Conservation (phyloP, 1,284 basidiomycete species). For the Microbotryum silenes-acaulis region DNA sequence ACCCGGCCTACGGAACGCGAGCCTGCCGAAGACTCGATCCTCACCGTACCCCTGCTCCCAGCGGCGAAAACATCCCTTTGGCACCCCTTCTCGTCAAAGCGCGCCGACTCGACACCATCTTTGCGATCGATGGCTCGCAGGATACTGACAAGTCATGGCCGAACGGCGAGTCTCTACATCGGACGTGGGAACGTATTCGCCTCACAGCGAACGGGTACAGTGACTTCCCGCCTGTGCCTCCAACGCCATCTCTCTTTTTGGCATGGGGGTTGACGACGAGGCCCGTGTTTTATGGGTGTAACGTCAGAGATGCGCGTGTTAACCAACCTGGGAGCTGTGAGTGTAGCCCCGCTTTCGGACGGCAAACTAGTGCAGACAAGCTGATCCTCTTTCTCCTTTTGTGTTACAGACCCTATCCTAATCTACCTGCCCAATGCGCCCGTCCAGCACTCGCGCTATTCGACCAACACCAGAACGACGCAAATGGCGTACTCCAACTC, state of each 20-base stretch:
- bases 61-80: too few relatives aligned
- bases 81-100: slow-evolving; percentile 55
- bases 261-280: slow-evolving; percentile 57
- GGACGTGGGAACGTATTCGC: slow-evolving; percentile 36
- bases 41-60: too few relatives aligned
- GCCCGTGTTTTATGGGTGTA: slow-evolving; percentile 70
- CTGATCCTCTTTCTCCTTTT: background rate
- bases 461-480: slow-evolving; percentile 39
- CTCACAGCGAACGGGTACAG: slow-evolving; percentile 11
- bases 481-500: slow-evolving; percentile 38
- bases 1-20: too few relatives aligned
- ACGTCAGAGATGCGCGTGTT: too few relatives aligned
- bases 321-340: too few relatives aligned
- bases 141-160: slow-evolving; percentile 37
- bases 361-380: too few relatives aligned
- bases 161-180: slow-evolving; percentile 42
- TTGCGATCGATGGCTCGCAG: slow-evolving; percentile 59
- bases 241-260: slow-evolving; percentile 50
- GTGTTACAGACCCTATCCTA: slow-evolving; percentile 19
- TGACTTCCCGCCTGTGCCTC: slow-evolving; percentile 55
- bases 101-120: slow-evolving; percentile 56
- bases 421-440: slow-evolving; percentile 35
- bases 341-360: too few relatives aligned
- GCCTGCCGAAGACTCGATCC: too few relatives aligned
- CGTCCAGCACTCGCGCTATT: slow-evolving; percentile 6